Evolutionary conservation across 129 eudicot genomes (phyloP).

Genomic region (Pseudognaphalium luteoalbum): DNA sequence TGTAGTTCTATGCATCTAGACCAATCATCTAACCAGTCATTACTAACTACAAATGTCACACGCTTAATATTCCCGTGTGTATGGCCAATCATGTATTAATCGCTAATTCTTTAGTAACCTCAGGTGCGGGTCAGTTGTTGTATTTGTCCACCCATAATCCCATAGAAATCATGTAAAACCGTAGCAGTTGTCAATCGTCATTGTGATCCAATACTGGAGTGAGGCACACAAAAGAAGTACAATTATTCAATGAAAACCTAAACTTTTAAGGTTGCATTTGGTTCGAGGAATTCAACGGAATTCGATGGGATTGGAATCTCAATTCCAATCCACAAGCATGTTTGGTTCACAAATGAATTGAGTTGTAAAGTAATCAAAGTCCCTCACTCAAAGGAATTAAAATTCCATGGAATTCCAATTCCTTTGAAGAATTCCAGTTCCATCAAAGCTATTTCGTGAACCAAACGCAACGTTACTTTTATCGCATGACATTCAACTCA

Average conservation of each 20-base stretch:
- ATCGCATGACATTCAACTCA: neutral
- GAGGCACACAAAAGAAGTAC: neutral
- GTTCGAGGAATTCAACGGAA: no score
- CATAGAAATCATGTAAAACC: neutral
- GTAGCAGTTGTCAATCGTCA: no score
- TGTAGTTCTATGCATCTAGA: neutral
- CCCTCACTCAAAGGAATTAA: no score
- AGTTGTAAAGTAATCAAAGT: no score
- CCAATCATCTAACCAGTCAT: neutral
- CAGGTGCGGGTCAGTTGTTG: neutral
- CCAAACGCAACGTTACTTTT: neutral
- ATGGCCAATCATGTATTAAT: neutral
- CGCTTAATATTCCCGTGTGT: neutral
- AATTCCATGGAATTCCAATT: no score
- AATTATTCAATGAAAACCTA: neutral
- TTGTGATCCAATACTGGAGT: neutral
- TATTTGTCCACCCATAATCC: neutral
- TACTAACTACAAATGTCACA: neutral
- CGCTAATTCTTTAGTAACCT: neutral
- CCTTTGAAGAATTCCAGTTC: no score
- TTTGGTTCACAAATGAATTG: no score
- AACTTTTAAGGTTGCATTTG: neutral
- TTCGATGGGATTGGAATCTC: no score
- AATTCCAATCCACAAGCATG: no score
- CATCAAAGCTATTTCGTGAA: no score